Evolutionary conservation across 495 filamentous ascomycete species (phyloP).

Genomic region (Filosporella fistucella): DNA sequence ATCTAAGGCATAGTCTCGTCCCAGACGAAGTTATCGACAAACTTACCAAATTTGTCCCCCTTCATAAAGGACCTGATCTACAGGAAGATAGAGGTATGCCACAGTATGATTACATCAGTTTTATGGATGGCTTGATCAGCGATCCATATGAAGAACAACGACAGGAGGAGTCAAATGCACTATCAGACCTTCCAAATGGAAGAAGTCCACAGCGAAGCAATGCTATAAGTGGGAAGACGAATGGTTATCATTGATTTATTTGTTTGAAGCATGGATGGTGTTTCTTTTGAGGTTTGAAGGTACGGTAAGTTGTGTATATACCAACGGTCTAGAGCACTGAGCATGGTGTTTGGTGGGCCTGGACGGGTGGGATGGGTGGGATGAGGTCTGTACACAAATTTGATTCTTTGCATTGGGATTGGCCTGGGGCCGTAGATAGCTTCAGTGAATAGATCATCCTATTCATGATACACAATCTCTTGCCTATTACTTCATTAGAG

Average conservation of each 20-base stretch:
- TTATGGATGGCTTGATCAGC: slow-evolving; percentile 76
- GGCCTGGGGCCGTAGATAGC: too few species aligned
- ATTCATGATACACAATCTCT: too few species aligned
- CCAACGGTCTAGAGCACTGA: too few species aligned
- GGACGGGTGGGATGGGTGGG: too few species aligned
- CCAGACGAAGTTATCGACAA: slow-evolving; percentile 95
- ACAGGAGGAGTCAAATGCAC: not conserved
- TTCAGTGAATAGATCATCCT: too few species aligned
- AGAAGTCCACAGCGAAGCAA: slow-evolving; percentile 13
- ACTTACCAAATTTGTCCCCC: slow-evolving; percentile 79
- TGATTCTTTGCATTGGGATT: too few species aligned
- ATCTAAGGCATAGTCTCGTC: slow-evolving; percentile 88
- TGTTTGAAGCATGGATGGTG: too few species aligned
- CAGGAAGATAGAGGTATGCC: slow-evolving; percentile 68
- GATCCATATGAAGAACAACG: slow-evolving; percentile 14
- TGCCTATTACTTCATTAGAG: too few species aligned
- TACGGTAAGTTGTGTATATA: too few species aligned
- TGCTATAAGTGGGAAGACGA: not conserved
- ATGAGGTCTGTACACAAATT: too few species aligned
- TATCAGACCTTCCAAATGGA: slow-evolving; percentile 22
- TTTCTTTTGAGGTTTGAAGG: too few species aligned
- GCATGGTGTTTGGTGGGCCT: too few species aligned
- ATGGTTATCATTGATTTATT: slow-evolving; percentile 19
- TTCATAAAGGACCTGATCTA: slow-evolving; percentile 72
- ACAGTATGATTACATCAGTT: slow-evolving; percentile 89